Evolutionary conservation across 768 basidiomycete species (phyloP), one percentile per base, ranked within the genome.

Genomic region (Mycena alexandri): DNA sequence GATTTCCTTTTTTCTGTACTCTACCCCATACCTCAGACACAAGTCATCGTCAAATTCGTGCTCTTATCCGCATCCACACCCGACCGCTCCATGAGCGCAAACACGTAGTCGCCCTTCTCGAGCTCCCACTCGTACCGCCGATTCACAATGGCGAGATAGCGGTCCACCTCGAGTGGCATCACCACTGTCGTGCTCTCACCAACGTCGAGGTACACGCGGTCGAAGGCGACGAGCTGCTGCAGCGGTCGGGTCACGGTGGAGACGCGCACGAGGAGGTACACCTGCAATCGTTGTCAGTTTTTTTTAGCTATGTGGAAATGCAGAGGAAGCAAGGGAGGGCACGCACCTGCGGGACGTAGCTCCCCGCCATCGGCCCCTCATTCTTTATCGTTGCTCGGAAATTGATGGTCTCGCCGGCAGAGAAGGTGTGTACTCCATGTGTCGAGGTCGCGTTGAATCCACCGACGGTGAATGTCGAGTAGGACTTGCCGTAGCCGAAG

Each of bases 141-240:
- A 36, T 75, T 74, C 24, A 75, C 66, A 16, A 75, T 69, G 6
- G 65, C 65, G 52, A 75, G 55, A 55, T 69, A 75, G n/a, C 73
- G 64, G 60, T 75, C 63, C 41, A 75, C 74, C 43, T 75, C 74
- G 52, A 74, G 63, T 24, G 64, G 65, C 72, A 75, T 73, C 25
- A 52, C 62, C 17, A 72, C 70, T n/a, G 56, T 60, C 52, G 36
- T 33, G 47, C 65, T 70, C 53, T 71, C 72, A 11, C 74, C 73
- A 21, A 69, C 63, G 44, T 68, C 70, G 21, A 75, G 69, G 53
- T 75, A 75, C 10, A 72, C 70, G 24, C 74, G 71, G 5, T 61
- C 67, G 63, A 74, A 75, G 14, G 73, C 73, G 22, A 75, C 74
- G 34, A 75, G 73, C 64, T 75, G 74, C 58, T 69, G 71, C 42